Evolutionary conservation across 2,329 filamentous ascomycete species (phyloP), one percentile per base, ranked within the genome.

Genomic region (Lachnellula cervina): DNA sequence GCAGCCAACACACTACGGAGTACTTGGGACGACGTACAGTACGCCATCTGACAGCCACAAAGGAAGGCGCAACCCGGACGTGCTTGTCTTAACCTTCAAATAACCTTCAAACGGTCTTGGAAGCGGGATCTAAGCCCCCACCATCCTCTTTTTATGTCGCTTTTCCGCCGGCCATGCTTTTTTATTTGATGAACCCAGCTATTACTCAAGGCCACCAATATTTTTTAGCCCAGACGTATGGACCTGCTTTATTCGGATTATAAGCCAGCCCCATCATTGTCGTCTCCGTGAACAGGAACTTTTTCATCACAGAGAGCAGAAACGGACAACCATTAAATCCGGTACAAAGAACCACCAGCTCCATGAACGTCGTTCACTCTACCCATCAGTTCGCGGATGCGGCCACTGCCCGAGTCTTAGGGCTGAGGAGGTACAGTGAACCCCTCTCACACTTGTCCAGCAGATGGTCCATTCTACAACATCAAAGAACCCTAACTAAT

Each of bases 331-430:
- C n/a, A 46, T 40, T 17, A 40, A 49, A 23, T 37, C 28, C n/a
- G 56, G 28, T 55, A 44, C 38, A 52, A 51, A 44, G 40, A 49
- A 56, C 47, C 51, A 54, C 54, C 48, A 59, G 19, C 55, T 51
- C 51, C 40, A 65, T 59, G 57, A 63, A 57, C 53, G 45, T 49
- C 46, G 25, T 51, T 32, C 56, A 58, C 35, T 56, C 62, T 23
- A 54, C 45, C 28, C 64, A 66, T 54, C 61, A 68, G 48, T 67
- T 67, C 48, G 64, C 62, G 47, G 62, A 61, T 14, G 63, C 66
- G 28, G 51, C 56, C 25, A 55, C 58, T 40, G 55, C 62, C 16
- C 60, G 62, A 28, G 57, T 65, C 52, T 58, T 56, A 23, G 60
- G 58, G 14, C 45, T 67, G 40, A 57, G 43, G 42, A 64, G 60